These are phyloP conservation scores for Amesomyces nigricolor DNA, from an alignment of 2,329 filamentous ascomycete species.

Conservation along the genomic window DNA sequence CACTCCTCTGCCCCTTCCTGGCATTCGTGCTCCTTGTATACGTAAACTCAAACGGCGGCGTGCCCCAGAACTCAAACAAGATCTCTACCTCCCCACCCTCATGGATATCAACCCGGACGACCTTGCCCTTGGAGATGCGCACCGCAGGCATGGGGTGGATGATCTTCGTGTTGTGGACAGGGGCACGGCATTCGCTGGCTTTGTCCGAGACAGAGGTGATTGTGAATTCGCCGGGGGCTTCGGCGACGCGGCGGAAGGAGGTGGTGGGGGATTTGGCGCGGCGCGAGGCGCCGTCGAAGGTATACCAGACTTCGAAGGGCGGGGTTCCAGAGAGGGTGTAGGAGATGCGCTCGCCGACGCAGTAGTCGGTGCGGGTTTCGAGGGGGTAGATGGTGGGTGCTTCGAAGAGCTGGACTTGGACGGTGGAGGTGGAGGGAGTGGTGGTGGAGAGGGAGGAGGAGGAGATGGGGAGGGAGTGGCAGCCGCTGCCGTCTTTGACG, in stretches of 20 bases:
- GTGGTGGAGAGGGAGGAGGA: too few species aligned
- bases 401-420: slow-evolving; percentile 89
- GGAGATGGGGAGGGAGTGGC: slow-evolving; percentile 63
- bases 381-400: slow-evolving; percentile 85
- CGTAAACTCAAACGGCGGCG: slow-evolving; percentile 95
- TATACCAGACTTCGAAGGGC: slow-evolving; percentile 90
- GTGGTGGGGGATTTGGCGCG: slow-evolving; percentile 75
- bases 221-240: slow-evolving; percentile 80
- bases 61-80: slow-evolving; percentile 90
- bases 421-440: slow-evolving; percentile 38
- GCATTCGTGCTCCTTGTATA: slow-evolving; percentile 88
- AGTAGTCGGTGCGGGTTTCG: slow-evolving; percentile 81
- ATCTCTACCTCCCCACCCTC: slow-evolving; percentile 94
- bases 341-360: slow-evolving; percentile 88
- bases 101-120: slow-evolving; percentile 84
- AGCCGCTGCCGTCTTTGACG: slow-evolving; percentile 81
- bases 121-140: slow-evolving; percentile 76
- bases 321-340: slow-evolving; percentile 87
- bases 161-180: slow-evolving; percentile 69
- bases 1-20: slow-evolving; percentile 66
- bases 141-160: slow-evolving; percentile 93
- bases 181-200: slow-evolving; percentile 79
- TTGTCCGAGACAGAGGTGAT: slow-evolving; percentile 85
- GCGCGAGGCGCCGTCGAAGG: slow-evolving; percentile 71
- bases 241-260: slow-evolving; percentile 87